A percentile compares a stretch with the other conserved stretches of the same genome.
Conservation (phyloP, 176 grass and related monocot species). For the Paspalum notatum region DNA sequence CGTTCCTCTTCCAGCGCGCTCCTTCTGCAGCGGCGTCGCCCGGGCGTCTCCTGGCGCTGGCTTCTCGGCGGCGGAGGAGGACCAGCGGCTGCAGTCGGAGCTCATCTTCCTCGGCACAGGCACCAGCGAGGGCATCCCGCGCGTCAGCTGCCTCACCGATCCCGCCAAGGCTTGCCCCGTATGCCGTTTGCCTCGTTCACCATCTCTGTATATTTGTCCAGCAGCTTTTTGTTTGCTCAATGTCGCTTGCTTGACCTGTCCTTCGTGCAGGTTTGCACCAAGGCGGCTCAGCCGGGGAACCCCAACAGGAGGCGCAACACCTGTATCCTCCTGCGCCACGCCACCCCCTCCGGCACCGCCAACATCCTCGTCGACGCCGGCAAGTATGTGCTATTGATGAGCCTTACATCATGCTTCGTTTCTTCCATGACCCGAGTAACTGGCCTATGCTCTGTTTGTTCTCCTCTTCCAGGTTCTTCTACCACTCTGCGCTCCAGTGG, state of each 20-base stretch:
- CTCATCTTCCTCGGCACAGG: constrained; percentile 96
- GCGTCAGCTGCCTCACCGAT: constrained; percentile 89
- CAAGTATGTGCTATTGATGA: constrained; percentile 59
- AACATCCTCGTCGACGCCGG: constrained; percentile 87
- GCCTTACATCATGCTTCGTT: background rate
- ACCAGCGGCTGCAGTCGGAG: constrained; percentile 51
- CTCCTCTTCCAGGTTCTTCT: constrained; percentile 79
- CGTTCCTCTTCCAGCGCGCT: constrained; percentile 24
- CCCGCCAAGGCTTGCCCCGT: constrained; percentile 68
- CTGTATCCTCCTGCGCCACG: constrained; percentile 69
- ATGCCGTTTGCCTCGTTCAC: constrained; percentile 19
- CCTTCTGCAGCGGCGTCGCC: constrained; percentile 19
- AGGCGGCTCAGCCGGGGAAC: constrained; percentile 67
- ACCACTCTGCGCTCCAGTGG: constrained; percentile 81
- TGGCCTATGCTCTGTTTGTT: constrained; percentile 17
- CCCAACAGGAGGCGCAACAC: constrained; percentile 87
- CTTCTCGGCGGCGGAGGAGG: background rate
- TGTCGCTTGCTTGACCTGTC: constrained; percentile 13
- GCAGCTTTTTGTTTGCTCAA: background rate
- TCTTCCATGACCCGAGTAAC: background rate
- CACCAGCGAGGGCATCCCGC: constrained; percentile 87
- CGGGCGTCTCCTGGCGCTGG: background rate
- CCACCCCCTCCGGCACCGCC: constrained; percentile 55
- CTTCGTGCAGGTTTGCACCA: constrained; percentile 66
- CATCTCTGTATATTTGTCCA: background rate